Evolutionary conservation across 202 grass and related monocot species (phyloP), one percentile per base, ranked within the genome.

Genomic region (Miscanthus sacchariflorus): DNA sequence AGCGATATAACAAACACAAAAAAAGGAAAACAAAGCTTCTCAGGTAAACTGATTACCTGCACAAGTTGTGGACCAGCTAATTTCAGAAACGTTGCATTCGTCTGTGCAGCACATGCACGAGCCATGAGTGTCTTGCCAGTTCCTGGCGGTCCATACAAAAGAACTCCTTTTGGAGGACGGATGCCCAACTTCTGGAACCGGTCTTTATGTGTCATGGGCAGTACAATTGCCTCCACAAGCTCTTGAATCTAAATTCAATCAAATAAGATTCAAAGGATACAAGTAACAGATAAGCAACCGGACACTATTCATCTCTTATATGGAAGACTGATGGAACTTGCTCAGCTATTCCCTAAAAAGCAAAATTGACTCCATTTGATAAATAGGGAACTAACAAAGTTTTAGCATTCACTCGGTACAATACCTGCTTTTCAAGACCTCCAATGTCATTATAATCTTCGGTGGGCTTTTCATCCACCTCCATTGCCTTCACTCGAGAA

Each of bases 71-170:
- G 94, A 21, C 92, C 94, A 78, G 91, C 94, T 30, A 98, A 90
- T 77, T 98, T 96, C 50, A 98, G 86, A 70, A 98, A 98, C 15
- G 94, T 98, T 58, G 96, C 94, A 77, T 99, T 95, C 43, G 96
- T 99, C 83, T 96, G 94, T 65, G 96, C 91, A 71, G 94, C 96
- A 89, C 96, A 99, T 79, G 94, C 92, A 72, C 92, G 94, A 15
- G 96, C 96, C 94, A 99, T 99, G 58, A 99, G 61, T 5, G 96
- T 99, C 78, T 99, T 99, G 65, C 96, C 94, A 14, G 92, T 96
- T 54, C 92, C 96, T 80, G 94, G 96, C n/a, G 96, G 94, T 85
- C 96, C 96, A 91, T 99, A 99, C 39, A 99, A 65, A 89, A 99
- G 94, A 84, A 96, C 88, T 40, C 96, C 96, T 92, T 99, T 99